Conservation (phyloP, 164 flowering plant genomes). For the Chimonanthus salicifolius region DNA sequence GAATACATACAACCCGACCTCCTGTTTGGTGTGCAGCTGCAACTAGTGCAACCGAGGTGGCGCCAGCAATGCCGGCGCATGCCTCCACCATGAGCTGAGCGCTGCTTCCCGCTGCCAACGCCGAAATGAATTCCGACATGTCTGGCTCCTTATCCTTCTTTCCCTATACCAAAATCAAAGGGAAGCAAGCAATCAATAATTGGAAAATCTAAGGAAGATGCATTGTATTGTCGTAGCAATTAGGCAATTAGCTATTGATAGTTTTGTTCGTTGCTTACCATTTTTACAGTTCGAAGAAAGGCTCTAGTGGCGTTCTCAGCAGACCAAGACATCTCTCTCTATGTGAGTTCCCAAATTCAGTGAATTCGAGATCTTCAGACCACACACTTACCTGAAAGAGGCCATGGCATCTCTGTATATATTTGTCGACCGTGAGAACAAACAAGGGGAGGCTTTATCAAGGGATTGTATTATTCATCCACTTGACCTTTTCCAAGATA, state of each 20-base stretch:
- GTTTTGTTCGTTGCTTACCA: conserved; percentile 39
- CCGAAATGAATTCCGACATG: conserved; percentile 70
- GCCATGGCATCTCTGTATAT: background rate
- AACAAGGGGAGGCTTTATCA: conserved; percentile 15
- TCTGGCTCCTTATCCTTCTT: conserved; percentile 57
- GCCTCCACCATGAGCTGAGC: conserved; percentile 64
- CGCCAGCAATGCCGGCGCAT: conserved; percentile 33
- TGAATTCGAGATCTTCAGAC: conserved; percentile 1
- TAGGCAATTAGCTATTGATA: background rate
- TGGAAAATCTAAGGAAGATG: background rate
- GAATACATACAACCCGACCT: conserved; percentile 62
- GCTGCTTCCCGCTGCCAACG: conserved; percentile 74
- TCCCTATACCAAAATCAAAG: conserved; percentile 38
- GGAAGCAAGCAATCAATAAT: background rate
- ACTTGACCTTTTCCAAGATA: conserved; percentile 19
- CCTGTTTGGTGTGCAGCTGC: conserved; percentile 78
- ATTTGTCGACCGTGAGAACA: background rate
- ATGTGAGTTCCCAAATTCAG: background rate
- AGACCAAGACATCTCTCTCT: conserved; percentile 63
- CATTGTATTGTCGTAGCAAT: background rate
- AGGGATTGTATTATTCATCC: conserved; percentile 8
- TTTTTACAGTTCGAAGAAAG: conserved; percentile 65
- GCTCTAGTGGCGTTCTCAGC: conserved; percentile 90
- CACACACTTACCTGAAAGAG: conserved; percentile 4
- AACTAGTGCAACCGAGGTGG: conserved; percentile 46